Conservation (phyloP, 805 yeast genomes). For the Priceomyces carsonii region DNA sequence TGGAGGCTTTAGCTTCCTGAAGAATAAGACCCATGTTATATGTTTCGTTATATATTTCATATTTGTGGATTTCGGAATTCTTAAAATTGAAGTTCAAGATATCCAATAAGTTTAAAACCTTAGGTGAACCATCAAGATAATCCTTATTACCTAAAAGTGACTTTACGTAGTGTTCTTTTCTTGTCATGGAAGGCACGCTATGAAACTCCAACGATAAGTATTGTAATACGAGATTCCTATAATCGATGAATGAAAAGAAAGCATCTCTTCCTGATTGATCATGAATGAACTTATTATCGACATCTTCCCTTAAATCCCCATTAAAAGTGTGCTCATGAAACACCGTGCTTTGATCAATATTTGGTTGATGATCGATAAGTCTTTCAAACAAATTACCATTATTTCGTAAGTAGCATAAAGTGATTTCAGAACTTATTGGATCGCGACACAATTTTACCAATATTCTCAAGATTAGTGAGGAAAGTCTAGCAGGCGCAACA, state of each 20-base stretch:
- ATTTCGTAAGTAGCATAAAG: constrained; percentile 55
- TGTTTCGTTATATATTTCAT: constrained; percentile 23
- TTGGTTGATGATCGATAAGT: constrained; percentile 53
- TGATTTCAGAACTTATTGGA: constrained; percentile 50
- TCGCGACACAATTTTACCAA: constrained; percentile 62
- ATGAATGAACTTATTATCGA: constrained; percentile 31
- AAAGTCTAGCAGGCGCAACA: constrained; percentile 58
- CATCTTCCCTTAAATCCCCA: constrained; percentile 33
- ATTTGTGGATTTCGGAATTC: constrained; percentile 44
- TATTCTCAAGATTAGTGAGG: constrained; percentile 59
- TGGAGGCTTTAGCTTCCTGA: constrained; percentile 28
- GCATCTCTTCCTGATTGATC: constrained; percentile 47
- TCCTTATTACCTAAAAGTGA: constrained; percentile 52
- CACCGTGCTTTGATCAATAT: constrained; percentile 50
- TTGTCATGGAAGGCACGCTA: constrained; percentile 48
- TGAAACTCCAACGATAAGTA: constrained; percentile 76
- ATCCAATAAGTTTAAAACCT: constrained; percentile 69
- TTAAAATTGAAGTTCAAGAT: constrained; percentile 57
- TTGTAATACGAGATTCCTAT: constrained; percentile 62
- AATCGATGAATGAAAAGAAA: constrained; percentile 58
- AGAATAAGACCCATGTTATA: constrained; percentile 37
- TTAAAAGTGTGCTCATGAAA: constrained; percentile 55
- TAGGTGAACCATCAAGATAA: constrained; percentile 61
- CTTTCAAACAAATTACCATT: constrained; percentile 49
- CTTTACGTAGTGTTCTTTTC: constrained; percentile 53